These are phyloP conservation scores for Yarrowia deformans DNA, from an alignment of 805 yeast species.

Conservation along the genomic window DNA sequence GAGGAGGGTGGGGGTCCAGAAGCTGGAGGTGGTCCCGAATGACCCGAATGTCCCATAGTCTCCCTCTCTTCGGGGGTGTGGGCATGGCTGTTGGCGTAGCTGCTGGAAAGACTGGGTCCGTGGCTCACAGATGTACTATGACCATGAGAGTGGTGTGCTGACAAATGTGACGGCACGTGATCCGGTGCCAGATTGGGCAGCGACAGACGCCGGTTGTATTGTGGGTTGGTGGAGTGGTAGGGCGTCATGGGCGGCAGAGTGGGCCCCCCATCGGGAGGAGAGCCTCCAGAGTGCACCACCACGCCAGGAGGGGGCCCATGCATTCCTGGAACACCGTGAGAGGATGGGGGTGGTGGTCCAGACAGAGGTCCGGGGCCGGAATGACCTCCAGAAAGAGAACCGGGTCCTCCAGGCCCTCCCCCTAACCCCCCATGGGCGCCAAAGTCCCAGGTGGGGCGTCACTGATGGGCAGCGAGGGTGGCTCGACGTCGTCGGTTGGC, in stretches of 20 bases:
- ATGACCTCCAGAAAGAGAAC: too few relatives aligned
- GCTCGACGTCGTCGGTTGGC: constrained; percentile 73
- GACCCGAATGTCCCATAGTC: too few relatives aligned
- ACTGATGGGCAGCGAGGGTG: constrained; percentile 43
- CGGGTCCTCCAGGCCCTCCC: constrained; percentile 35
- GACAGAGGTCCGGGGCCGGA: too few relatives aligned
- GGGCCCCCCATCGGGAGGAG: constrained; percentile 1
- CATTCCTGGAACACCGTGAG: constrained; percentile 17
- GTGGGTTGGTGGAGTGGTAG: constrained; percentile 8
- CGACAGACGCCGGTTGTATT: constrained; percentile 19
- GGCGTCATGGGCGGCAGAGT: constrained; percentile 2
- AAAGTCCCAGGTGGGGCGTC: constrained; percentile 29
- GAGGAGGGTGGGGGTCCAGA: constrained; percentile 8
- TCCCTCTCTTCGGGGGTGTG: constrained; percentile 33
- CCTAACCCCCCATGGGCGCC: constrained; percentile 1
- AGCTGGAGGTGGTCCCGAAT: too few relatives aligned
- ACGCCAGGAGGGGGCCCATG: too few relatives aligned
- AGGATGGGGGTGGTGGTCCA: constrained; percentile 39
- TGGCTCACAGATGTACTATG: constrained; percentile 1
- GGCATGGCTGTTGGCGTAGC: constrained; percentile 7
- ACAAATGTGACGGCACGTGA: neutral
- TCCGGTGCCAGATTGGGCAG: constrained; percentile 27
- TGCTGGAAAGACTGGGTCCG: neutral
- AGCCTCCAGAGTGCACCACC: constrained; percentile 2
- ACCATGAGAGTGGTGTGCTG: neutral